phyloP scores from a whole-genome alignment of 1,139 yeast genomes.

The Geotrichum restrictum region DNA sequence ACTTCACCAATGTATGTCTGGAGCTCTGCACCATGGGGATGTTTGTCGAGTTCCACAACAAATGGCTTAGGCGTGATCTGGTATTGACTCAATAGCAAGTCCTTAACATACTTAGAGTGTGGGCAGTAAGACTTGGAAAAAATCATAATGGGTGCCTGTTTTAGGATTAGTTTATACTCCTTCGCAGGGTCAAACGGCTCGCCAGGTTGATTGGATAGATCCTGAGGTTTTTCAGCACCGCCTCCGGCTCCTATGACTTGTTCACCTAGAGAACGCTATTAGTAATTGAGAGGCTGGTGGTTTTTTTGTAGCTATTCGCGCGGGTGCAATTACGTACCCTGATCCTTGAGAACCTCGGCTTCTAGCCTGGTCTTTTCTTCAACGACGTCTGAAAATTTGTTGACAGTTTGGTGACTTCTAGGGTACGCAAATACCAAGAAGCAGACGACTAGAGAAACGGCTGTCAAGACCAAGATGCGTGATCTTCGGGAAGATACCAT shows the following conservation, averaged over 20 bases:
- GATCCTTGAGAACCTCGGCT: conserved; percentile 23
- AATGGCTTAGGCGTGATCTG: conserved; percentile 66
- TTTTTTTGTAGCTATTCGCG: too few species aligned
- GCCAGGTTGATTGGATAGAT: conserved; percentile 24
- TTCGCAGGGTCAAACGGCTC: conserved; percentile 54
- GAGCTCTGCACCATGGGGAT: conserved; percentile 62
- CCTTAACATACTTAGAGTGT: conserved; percentile 66
- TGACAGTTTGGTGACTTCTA: conserved; percentile 24
- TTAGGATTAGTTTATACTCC: conserved; percentile 56
- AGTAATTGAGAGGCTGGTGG: background rate
- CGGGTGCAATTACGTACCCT: background rate
- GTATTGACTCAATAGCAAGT: conserved; percentile 59
- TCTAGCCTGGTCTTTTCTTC: conserved; percentile 30
- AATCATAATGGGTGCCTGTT: conserved; percentile 55
- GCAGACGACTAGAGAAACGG: conserved; percentile 31
- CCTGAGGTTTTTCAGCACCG: background rate
- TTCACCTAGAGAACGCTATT: background rate
- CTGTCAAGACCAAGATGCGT: conserved; percentile 30
- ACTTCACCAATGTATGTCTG: conserved; percentile 72
- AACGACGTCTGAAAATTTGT: conserved; percentile 25
- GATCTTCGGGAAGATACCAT: conserved; percentile 33
- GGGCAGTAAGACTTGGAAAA: conserved; percentile 53
- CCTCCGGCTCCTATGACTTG: background rate
- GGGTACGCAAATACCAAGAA: conserved; percentile 30
- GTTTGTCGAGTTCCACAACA: conserved; percentile 79